Conservation (phyloP, 2,329 filamentous ascomycete genomes). For the Lasiodiplodia citricola region DNA sequence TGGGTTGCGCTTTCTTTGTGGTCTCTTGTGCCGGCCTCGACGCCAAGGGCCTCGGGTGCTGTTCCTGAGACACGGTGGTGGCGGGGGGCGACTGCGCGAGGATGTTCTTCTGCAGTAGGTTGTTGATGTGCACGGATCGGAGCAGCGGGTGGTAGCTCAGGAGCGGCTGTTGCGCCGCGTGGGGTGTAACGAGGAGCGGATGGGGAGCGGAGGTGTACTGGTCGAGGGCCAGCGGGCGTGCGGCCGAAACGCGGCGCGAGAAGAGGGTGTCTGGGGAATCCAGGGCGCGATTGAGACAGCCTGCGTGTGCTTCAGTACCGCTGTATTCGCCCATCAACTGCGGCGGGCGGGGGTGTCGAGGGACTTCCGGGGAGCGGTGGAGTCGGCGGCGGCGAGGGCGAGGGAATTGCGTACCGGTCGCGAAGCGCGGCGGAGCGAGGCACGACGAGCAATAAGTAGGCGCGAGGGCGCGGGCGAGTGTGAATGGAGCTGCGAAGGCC, state of each 20-base stretch:
- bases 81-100: constrained; percentile 34
- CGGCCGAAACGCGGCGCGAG: constrained; percentile 26
- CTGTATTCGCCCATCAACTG: constrained; percentile 34
- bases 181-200: constrained; percentile 27
- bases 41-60: constrained; percentile 24
- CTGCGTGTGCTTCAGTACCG: constrained; percentile 26
- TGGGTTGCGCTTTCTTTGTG: constrained; percentile 39
- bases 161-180: constrained; percentile 30
- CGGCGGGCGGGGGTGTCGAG: constrained; percentile 18
- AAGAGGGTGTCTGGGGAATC: constrained; percentile 29
- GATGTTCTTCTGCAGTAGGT: constrained; percentile 32
- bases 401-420: constrained; percentile 25
- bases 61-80: constrained; percentile 47
- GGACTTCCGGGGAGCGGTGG: constrained; percentile 26
- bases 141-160: constrained; percentile 36
- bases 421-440: constrained; percentile 26
- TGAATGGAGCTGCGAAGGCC: constrained; percentile 15
- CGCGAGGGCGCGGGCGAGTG: constrained; percentile 7
- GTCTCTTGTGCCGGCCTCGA: constrained; percentile 22
- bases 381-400: constrained; percentile 21
- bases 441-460: constrained; percentile 23
- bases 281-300: constrained; percentile 30
- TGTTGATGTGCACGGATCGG: constrained; percentile 36
- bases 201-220: constrained; percentile 27
- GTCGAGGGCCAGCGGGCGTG: constrained; percentile 28